Percentiles rank a stretch among this genome's conserved stretches.
Conservation (phyloP, 2,329 filamentous ascomycete species). For the Ophiognomonia clavigignenti-juglandacearum region DNA sequence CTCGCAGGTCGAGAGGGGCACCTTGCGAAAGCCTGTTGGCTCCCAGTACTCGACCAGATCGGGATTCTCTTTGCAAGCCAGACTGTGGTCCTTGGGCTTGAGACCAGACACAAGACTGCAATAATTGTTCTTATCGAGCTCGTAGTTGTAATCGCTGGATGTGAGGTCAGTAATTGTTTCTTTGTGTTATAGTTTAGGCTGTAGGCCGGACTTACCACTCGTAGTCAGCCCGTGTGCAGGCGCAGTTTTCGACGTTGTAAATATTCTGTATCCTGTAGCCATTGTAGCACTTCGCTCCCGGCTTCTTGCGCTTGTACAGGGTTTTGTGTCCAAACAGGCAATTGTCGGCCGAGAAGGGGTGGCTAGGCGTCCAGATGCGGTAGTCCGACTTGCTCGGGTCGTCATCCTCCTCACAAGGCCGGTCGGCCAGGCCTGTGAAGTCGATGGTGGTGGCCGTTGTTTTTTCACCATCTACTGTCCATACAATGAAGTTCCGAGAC, state of each 20-base stretch:
- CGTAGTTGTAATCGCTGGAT: slow-evolving; percentile 84
- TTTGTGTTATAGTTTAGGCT: not conserved
- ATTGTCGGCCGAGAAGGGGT: slow-evolving; percentile 70
- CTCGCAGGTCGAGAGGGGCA: slow-evolving; percentile 82
- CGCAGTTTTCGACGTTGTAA: slow-evolving; percentile 72
- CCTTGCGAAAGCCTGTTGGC: slow-evolving; percentile 80
- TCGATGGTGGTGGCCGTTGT: slow-evolving; percentile 79
- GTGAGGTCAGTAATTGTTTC: slow-evolving; percentile 22
- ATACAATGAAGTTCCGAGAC: slow-evolving; percentile 86
- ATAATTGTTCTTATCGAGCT: slow-evolving; percentile 70
- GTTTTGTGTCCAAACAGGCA: slow-evolving; percentile 92
- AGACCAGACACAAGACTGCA: slow-evolving; percentile 75
- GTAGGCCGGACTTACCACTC: slow-evolving; percentile 66
- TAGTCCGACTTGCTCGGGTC: slow-evolving; percentile 61
- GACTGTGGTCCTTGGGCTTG: slow-evolving; percentile 46
- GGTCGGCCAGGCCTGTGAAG: slow-evolving; percentile 74
- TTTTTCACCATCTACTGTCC: slow-evolving; percentile 62
- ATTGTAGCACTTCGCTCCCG: slow-evolving; percentile 77
- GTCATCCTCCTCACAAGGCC: slow-evolving; percentile 65
- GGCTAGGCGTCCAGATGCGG: slow-evolving; percentile 79
- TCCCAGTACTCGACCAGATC: slow-evolving; percentile 75
- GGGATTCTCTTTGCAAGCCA: slow-evolving; percentile 56
- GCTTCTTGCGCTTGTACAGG: slow-evolving; percentile 85
- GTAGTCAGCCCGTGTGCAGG: slow-evolving; percentile 79
- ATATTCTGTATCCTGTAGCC: slow-evolving; percentile 65